These are phyloP conservation scores for Perkinsus marinus DNA, from an alignment of 169 alveolate species.

Conservation along the genomic window DNA sequence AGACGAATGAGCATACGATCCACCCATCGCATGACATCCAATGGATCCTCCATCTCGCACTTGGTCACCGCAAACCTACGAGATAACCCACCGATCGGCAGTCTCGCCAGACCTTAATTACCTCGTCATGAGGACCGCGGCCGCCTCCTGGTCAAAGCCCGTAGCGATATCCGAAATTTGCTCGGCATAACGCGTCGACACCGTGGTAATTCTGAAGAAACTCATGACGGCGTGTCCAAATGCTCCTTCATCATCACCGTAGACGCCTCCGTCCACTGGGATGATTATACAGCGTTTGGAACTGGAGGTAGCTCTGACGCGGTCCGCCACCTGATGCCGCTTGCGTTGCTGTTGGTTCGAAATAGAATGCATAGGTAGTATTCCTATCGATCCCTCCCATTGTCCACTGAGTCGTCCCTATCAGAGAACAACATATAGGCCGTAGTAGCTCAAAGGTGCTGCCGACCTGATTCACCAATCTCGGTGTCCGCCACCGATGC, in stretches of 20 bases:
- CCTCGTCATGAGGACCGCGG: constrained; percentile 92
- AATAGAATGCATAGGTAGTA: constrained; percentile 86
- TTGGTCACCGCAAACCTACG: constrained; percentile 85
- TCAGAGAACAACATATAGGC: not conserved
- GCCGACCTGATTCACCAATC: constrained; percentile 74
- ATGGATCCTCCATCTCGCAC: constrained; percentile 83
- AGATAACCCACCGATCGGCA: no score
- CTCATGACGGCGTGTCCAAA: no score
- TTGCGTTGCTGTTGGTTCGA: constrained; percentile 55
- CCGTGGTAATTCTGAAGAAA: constrained; percentile 76
- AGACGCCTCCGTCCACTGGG: constrained; percentile 89
- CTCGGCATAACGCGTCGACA: constrained; percentile 47
- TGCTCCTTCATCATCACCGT: no score
- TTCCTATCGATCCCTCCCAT: constrained; percentile 90
- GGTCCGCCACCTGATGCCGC: constrained; percentile 16
- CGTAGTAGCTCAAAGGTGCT: no score
- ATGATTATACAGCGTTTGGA: constrained; percentile 86
- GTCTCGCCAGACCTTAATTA: not conserved
- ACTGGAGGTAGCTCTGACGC: constrained; percentile 75
- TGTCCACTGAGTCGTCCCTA: constrained; percentile 60
- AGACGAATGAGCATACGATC: constrained; percentile 91
- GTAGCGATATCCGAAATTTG: constrained; percentile 40
- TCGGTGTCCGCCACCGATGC: constrained; percentile 83
- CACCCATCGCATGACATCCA: constrained; percentile 94
- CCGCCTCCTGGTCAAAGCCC: constrained; percentile 96